Base-by-base conservation (phyloP, 805 yeast species). In the Wickerhamiella sergipiensis region DNA sequence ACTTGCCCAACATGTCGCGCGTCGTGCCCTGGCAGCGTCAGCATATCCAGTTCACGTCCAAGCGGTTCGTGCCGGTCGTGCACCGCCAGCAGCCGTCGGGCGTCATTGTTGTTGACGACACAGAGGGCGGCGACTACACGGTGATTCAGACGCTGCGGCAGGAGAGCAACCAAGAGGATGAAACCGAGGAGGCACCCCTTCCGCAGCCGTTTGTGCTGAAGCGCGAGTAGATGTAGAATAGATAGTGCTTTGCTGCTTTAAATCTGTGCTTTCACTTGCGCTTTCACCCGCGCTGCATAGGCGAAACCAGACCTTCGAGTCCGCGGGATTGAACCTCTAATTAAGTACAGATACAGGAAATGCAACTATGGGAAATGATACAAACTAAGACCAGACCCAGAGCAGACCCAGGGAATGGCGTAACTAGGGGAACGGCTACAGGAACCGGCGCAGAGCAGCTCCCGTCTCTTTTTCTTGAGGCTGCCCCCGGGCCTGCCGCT, bases 1-100 rank as follows among this genome's bases (percentile, higher is more conserved):
- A 29, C 53, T 71, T 92, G 51, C 74, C 74, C 38, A 92, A 92
- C 64, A 71, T 90, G 76, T 76, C 92, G 12, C 79, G 98, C 61
- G 95, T 92, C 1, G 71, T 92, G 50, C 97, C 97, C 15, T 77
- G 81, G 45, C 97, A 92, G 69, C 73, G 89, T 52, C 83, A 81
- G 66, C 86, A 80, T 68, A 78, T 92, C 49, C 75, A 95, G 3
- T 88, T 90, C 64, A 82, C 79, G 51, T 49, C 52, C 48, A 82
- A 77, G 46, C 76, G 95, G 62, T 90, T 83, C 66, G 76, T 73
- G 33, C 97, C 97, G 5, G 82, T 88, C 8, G 55, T 52, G 8
- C 42, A 39, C 12, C 81, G 94, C 65, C 83, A 81, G 64, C 59
- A 63, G 29, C 59, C 57, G 18, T 61, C 61, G 38, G 70, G 70